A percentile compares a stretch with the other conserved stretches of the same genome.
phyloP scores from a whole-genome alignment of 768 basidiomycete genomes.

The Lepiota brunneoincarnata region DNA sequence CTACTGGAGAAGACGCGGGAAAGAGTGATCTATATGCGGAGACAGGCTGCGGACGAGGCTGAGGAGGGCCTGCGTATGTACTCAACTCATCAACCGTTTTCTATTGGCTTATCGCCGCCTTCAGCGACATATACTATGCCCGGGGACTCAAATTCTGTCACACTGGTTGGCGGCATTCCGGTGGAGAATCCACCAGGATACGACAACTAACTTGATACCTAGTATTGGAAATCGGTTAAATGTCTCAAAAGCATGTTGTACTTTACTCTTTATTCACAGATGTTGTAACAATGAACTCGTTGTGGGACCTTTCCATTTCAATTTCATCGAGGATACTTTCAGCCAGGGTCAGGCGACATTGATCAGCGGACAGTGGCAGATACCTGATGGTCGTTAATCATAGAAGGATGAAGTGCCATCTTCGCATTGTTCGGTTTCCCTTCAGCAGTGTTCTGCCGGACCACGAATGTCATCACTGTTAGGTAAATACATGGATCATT shows the following conservation, averaged over 20 bases:
- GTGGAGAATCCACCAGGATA: constrained; percentile 53
- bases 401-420: too few relatives aligned
- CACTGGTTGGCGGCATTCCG: constrained; percentile 39
- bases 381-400: background rate
- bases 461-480: too few relatives aligned
- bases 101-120: background rate
- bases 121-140: constrained; percentile 47
- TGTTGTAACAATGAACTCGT: background rate
- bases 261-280: constrained; percentile 1
- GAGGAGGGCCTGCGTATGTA: constrained; percentile 59
- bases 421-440: background rate
- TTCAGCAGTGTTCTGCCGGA: background rate
- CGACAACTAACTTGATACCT: constrained; percentile 21
- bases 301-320: background rate
- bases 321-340: background rate
- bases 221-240: background rate
- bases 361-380: background rate
- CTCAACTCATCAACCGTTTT: background rate
- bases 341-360: too few relatives aligned
- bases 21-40: constrained; percentile 70
- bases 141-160: constrained; percentile 40
- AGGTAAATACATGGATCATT: background rate
- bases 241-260: constrained; percentile 4
- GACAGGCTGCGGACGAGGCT: constrained; percentile 50
- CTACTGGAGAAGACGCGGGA: constrained; percentile 77